Percentiles rank a stretch among this genome's conserved stretches.
phyloP scores from a whole-genome alignment of 768 basidiomycete species.

The Porpolomopsis calyptriformis region DNA sequence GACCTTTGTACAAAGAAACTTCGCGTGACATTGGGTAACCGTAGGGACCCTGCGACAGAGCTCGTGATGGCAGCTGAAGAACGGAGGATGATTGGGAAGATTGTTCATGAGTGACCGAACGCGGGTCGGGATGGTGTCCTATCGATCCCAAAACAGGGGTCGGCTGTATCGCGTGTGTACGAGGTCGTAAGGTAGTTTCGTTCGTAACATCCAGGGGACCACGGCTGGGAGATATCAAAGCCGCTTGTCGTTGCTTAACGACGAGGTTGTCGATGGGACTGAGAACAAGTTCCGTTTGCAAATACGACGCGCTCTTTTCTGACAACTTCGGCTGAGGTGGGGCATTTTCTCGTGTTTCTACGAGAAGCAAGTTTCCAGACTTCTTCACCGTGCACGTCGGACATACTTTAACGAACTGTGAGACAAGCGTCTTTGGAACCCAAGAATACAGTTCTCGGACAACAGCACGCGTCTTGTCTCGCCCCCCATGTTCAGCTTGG shows the following conservation, averaged over 20 bases:
- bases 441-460: slow-evolving; percentile 66
- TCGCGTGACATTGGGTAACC: slow-evolving; percentile 33
- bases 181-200: neutral
- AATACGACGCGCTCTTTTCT: neutral
- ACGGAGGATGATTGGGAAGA: neutral
- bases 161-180: too few relatives aligned
- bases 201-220: neutral
- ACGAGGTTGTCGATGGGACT: neutral
- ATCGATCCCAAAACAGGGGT: too few relatives aligned
- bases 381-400: slow-evolving; percentile 57
- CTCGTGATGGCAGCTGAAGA: neutral
- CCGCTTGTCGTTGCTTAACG: neutral
- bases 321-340: neutral
- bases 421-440: slow-evolving; percentile 77
- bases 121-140: too few relatives aligned
- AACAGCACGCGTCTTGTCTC: slow-evolving; percentile 65
- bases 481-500: slow-evolving; percentile 56
- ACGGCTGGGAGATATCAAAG: neutral
- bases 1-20: slow-evolving; percentile 36
- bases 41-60: slow-evolving; percentile 6
- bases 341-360: neutral
- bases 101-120: neutral
- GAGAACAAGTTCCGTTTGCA: neutral
- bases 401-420: slow-evolving; percentile 68
- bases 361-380: slow-evolving; percentile 18